Evolutionary conservation across 1,139 yeast genomes (phyloP).

Genomic region (Pneumocystis carinii): DNA sequence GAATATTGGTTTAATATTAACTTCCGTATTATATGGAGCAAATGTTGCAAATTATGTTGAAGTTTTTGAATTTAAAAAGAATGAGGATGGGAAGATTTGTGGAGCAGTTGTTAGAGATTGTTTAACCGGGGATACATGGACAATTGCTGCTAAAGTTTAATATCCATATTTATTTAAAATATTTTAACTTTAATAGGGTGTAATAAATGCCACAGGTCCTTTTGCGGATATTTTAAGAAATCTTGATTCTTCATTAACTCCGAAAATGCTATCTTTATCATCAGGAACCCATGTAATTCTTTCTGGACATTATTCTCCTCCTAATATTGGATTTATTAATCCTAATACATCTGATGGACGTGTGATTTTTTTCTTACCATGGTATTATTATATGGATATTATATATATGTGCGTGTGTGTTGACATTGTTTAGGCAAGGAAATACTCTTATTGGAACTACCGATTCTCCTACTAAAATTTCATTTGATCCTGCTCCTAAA

Average conservation of each 20-base stretch:
- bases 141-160: conserved; percentile 10
- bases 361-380: conserved; percentile 91
- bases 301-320: conserved; percentile 86
- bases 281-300: conserved; percentile 86
- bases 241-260: conserved; percentile 48
- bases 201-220: conserved; percentile 92
- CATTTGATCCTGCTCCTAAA: conserved; percentile 58
- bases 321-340: conserved; percentile 75
- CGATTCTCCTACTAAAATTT: conserved; percentile 57
- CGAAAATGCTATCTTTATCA: conserved; percentile 84
- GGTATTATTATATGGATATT: conserved; percentile 44
- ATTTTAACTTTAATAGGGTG: conserved; percentile 46
- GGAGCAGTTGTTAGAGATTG: conserved; percentile 68
- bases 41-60: conserved; percentile 77
- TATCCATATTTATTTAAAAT: conserved; percentile 20
- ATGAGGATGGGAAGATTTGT: conserved; percentile 39
- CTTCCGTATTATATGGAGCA: conserved; percentile 81
- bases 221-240: conserved; percentile 71
- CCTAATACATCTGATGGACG: conserved; percentile 91
- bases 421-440: not conserved
- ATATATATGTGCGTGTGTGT: conserved; percentile 20
- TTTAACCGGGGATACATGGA: conserved; percentile 10
- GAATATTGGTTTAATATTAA: conserved; percentile 71
- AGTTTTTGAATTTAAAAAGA: conserved; percentile 60
- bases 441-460: conserved; percentile 94